Evolutionary conservation across 2,329 filamentous ascomycete genomes (phyloP), one percentile per base, ranked within the genome.

Genomic region (Aspergillus vadensis): DNA sequence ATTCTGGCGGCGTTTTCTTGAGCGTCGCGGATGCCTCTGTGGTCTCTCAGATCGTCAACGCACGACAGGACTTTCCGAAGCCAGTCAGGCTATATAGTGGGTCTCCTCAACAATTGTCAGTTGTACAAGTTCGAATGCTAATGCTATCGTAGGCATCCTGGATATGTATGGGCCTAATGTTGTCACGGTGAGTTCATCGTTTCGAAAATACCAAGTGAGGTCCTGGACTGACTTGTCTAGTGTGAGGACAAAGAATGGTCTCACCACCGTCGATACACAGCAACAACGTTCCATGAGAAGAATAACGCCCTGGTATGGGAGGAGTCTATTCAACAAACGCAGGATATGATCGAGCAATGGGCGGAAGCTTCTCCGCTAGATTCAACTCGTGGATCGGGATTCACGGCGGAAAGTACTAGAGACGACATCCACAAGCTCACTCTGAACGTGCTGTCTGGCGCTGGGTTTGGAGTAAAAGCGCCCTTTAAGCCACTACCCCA

Each of bases 221-320:
- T 17, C 7, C 14, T 27, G 15, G 43, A 19, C 36, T 57, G 15
- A 47, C 25, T 19, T 38, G 32, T 15, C 9, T 39, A 72, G 70
- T 63, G 65, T 30, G 65, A 71, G 51, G 73, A 74, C 25, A 62
- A 71, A 23, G 71, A 75, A 14, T 82, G 80, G 80, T 64, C 74
- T n/a, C 73, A 78, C 27, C 80, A 82, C 57, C 73, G 80, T 9
- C 76, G 74, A 52, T 69, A 80, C 21, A 78, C 75, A 3, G 75
- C 76, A 4, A 71, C 77, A 0, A 72, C 74, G 5, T 82, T 82
- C 67, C 80, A 78, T 44, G 79, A 82, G 60, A 72, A 74, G 43
- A 77, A 75, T 41, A 79, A 75, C 36, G 62, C 62, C 5, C 61
- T 76, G 4, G 79, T 82, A 2, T 80, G 78, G 77, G 56, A 66